A percentile compares a stretch with the other conserved stretches of the same genome.
phyloP scores from a whole-genome alignment of 1,284 basidiomycete genomes.

The Porogramme epimiltina region DNA sequence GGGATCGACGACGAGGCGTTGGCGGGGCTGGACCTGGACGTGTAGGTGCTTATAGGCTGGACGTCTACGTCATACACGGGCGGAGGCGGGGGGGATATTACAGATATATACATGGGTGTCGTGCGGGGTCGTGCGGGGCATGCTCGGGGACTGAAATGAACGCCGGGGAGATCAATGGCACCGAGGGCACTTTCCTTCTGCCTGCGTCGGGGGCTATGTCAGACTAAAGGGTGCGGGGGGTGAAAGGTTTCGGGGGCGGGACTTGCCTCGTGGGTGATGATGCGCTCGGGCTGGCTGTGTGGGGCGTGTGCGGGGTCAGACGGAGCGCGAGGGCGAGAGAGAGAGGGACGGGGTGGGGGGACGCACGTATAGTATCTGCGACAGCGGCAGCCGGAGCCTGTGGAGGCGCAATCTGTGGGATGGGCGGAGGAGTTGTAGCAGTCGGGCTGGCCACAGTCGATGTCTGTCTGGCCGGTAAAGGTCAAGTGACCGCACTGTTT shows the following conservation, averaged over 20 bases:
- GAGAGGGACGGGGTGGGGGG: conserved; percentile 8
- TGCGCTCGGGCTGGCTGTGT: conserved; percentile 34
- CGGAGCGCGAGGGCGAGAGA: not conserved
- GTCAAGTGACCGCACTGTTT: conserved; percentile 55
- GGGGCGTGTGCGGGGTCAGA: conserved; percentile 1
- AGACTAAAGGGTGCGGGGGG: not conserved
- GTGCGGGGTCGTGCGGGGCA: not conserved
- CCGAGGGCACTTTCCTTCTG: conserved; percentile 16
- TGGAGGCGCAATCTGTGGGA: conserved; percentile 43
- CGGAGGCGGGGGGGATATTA: conserved; percentile 8
- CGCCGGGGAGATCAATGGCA: conserved; percentile 8
- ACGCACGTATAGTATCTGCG: conserved; percentile 59
- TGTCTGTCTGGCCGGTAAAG: conserved; percentile 47
- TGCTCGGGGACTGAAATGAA: not conserved
- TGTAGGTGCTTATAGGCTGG: conserved; percentile 23
- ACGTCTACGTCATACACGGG: conserved; percentile 16
- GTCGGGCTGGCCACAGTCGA: conserved; percentile 51
- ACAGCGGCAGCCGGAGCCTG: conserved; percentile 46
- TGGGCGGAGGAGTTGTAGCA: conserved; percentile 56
- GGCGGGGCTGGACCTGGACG: conserved; percentile 56
- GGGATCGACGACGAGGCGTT: conserved; percentile 73
- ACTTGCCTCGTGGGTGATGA: conserved; percentile 32
- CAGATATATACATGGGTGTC: conserved; percentile 10
- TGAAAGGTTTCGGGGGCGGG: not conserved
- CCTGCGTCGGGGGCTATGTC: not conserved